Percentiles rank a stretch among this genome's conserved stretches.
phyloP scores from a whole-genome alignment of 2,329 filamentous ascomycete genomes.

The Colletotrichum sp. region DNA sequence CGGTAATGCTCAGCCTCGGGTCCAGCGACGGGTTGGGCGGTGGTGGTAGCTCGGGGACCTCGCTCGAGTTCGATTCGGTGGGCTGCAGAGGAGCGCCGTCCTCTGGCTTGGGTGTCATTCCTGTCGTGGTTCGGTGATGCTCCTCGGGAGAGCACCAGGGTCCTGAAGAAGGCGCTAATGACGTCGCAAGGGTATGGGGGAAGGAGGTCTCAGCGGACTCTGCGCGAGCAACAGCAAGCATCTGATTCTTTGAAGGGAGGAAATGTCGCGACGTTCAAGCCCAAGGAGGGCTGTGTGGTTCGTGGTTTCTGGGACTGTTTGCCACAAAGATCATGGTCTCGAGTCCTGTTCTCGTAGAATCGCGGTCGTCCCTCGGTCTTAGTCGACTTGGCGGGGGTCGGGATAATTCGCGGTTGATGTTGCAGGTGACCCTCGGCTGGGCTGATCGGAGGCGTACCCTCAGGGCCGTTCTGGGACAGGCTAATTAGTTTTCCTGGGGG shows the following conservation, averaged over 20 bases:
- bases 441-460: neutral
- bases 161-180: neutral
- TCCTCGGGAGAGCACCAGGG: neutral
- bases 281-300: neutral
- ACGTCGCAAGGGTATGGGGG: neutral
- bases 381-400: neutral
- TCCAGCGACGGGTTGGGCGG: constrained; percentile 48
- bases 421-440: neutral
- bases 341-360: neutral
- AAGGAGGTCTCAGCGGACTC: neutral
- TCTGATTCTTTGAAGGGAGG: neutral
- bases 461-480: neutral
- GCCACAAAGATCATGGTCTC: constrained; percentile 10
- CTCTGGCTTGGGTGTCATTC: constrained; percentile 6
- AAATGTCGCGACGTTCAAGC: neutral
- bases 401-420: neutral
- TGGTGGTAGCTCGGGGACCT: constrained; percentile 41
- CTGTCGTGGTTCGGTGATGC: neutral
- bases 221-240: neutral
- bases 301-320: neutral
- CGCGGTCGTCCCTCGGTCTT: constrained; percentile 5
- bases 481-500: neutral
- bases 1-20: constrained; percentile 32
- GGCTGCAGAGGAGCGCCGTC: constrained; percentile 23
- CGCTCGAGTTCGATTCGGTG: constrained; percentile 13